Percentiles rank a stretch among this genome's conserved stretches.
Evolutionary conservation across 2,329 filamentous ascomycete species (phyloP).

Genomic region (Colletotrichum orchidophilum): DNA sequence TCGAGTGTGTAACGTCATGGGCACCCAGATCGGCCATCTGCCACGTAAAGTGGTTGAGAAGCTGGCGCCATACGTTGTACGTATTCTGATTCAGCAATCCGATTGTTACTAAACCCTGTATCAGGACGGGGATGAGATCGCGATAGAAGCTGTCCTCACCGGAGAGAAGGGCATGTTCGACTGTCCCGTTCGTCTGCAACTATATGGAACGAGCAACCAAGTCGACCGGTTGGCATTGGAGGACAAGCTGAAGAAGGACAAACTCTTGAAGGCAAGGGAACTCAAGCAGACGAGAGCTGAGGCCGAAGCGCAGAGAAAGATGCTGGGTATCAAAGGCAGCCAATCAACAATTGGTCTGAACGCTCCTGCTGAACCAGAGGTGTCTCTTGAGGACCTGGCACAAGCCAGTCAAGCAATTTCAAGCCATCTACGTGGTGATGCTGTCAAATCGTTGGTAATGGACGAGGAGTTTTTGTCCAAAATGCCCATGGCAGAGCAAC

Average conservation of each 20-base stretch:
- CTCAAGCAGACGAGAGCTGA: constrained; percentile 62
- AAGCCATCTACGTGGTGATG: constrained; percentile 69
- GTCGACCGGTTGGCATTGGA: constrained; percentile 64
- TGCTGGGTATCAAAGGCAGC: constrained; percentile 49
- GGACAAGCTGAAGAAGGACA: constrained; percentile 69
- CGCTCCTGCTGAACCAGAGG: constrained; percentile 44
- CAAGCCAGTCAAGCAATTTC: constrained; percentile 74
- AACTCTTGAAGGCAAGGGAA: constrained; percentile 67
- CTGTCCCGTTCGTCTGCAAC: constrained; percentile 74
- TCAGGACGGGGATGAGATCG: constrained; percentile 66
- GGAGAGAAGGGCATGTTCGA: constrained; percentile 75
- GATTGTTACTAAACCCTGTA: constrained; percentile 29
- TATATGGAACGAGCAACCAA: constrained; percentile 74
- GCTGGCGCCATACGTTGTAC: constrained; percentile 76
- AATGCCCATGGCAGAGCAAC: constrained; percentile 79
- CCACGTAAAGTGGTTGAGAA: constrained; percentile 74
- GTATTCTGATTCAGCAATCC: constrained; percentile 31
- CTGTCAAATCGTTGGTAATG: constrained; percentile 75
- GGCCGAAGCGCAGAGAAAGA: constrained; percentile 62
- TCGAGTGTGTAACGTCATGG: constrained; percentile 79
- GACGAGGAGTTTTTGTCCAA: constrained; percentile 75
- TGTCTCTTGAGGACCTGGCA: constrained; percentile 71
- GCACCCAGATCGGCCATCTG: constrained; percentile 81
- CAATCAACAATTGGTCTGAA: constrained; percentile 50
- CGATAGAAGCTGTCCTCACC: constrained; percentile 75